These are phyloP conservation scores for Naganishia randhawae DNA, from an alignment of 768 basidiomycete species.

Conservation along the genomic window DNA sequence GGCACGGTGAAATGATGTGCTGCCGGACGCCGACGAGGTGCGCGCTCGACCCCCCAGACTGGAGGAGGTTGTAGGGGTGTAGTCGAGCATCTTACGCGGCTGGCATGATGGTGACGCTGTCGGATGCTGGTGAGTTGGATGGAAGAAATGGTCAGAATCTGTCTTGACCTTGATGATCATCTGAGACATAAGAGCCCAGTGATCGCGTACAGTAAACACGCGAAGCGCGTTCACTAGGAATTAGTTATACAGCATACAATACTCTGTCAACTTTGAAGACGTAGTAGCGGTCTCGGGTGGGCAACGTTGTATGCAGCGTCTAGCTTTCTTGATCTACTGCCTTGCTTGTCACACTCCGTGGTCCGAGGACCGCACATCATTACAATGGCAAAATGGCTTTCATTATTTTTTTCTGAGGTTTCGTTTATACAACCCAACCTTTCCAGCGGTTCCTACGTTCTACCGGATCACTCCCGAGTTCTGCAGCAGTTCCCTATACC, in stretches of 20 bases:
- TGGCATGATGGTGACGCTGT: not conserved
- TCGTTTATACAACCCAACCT: conserved; percentile 21
- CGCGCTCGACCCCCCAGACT: not conserved
- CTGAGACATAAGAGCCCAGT: not conserved
- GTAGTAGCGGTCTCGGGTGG: too few relatives aligned
- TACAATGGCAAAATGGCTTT: conserved; percentile 6
- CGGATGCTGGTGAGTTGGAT: not conserved
- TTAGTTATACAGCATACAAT: too few relatives aligned
- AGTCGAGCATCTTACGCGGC: not conserved
- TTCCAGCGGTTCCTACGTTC: not conserved
- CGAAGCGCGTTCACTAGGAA: too few relatives aligned
- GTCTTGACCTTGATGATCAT: conserved; percentile 1
- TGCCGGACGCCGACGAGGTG: not conserved
- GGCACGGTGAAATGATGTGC: conserved; percentile 4
- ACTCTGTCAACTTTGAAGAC: too few relatives aligned
- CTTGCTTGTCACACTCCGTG: not conserved
- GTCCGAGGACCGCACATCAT: not conserved
- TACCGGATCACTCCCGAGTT: conserved; percentile 17
- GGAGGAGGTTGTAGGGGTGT: not conserved
- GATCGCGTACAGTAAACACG: too few relatives aligned
- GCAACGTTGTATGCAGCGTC: too few relatives aligned
- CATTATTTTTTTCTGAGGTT: conserved; percentile 24
- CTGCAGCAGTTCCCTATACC: conserved; percentile 24
- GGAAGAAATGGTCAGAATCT: not conserved
- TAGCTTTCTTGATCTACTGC: too few relatives aligned